Evolutionary conservation across 352 stramenopile genomes (phyloP).

Genomic region (Hyaloperonospora brassicae): DNA sequence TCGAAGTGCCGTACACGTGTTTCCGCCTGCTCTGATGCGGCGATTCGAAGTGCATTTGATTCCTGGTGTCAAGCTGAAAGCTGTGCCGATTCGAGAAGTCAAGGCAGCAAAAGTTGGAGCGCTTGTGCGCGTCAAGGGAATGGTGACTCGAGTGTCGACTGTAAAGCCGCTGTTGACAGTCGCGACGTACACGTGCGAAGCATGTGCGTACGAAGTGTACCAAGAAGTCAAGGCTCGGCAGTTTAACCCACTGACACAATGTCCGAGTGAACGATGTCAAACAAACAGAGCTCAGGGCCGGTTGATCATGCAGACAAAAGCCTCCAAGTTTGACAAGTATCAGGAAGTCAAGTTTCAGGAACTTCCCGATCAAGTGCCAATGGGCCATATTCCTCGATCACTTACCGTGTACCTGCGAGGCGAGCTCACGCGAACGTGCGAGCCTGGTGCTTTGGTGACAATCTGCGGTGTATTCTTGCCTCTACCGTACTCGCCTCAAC

Average conservation of each 20-base stretch:
- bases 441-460: conserved; percentile 94
- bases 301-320: conserved; percentile 93
- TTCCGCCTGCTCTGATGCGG: conserved; percentile 89
- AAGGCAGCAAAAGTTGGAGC: conserved; percentile 91
- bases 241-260: conserved; percentile 92
- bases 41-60: conserved; percentile 81
- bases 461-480: conserved; percentile 96
- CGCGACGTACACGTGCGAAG: conserved; percentile 96
- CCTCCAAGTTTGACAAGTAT: conserved; percentile 98
- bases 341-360: conserved; percentile 98
- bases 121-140: conserved; percentile 94
- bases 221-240: conserved; percentile 90
- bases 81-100: conserved; percentile 90
- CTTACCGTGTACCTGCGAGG: conserved; percentile 89
- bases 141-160: conserved; percentile 97
- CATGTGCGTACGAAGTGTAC: conserved; percentile 95
- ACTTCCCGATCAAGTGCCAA: conserved; percentile 90
- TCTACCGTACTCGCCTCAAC: conserved; percentile 86
- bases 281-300: conserved; percentile 70
- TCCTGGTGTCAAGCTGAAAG: conserved; percentile 79
- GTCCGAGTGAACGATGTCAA: conserved; percentile 85
- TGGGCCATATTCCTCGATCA: conserved; percentile 95
- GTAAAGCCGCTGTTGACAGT: conserved; percentile 96
- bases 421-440: conserved; percentile 90
- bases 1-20: conserved; percentile 50